Evolutionary conservation across 768 basidiomycete species (phyloP), one percentile per base, ranked within the genome.

Genomic region (Suillus placidus): DNA sequence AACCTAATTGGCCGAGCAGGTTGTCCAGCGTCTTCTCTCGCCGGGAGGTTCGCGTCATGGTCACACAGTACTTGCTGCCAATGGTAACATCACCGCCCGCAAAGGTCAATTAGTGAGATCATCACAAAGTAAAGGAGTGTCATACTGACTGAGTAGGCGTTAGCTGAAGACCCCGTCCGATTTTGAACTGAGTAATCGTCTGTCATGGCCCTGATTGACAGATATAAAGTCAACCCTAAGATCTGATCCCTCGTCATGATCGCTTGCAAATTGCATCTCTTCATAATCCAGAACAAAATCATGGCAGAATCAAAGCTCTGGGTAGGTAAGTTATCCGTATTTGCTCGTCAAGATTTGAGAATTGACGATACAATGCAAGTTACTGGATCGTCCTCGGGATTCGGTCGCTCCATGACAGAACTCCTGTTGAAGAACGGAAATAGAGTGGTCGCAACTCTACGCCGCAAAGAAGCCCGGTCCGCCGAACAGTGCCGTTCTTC

Each of bases 401-500:
- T 82, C 56, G 80, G 80, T 2, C 74, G 72, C 10, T 38, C 65
- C 20, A 71, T 77, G 65, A 71, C 72, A 14, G 74, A 78, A 63
- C 42, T 47, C 23, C 75, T 72, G 16, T 75, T 82, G 23, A 61
- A 60, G 16, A 69, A 71, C 4, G 80, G 80, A 32, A 78, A 79
- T 61, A 76, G 56, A 8, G 80, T 73, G 56, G 73, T 80, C 61
- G 81, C 82, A 18, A 80, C 81, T 26, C 70, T 80, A 32, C 80
- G 82, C 58, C 76, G 70, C 57, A 80, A 79, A 26, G 64, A 65
- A 51, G 61, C 23, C 14, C 38, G 63, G 4, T 40, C 30, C 6
- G 42, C 61, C 7, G 42, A 63, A 6, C 14, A 63, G 20, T 73
- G 72, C 61, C 40, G 67, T 1, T 14, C 67, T 26, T 55, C 68